These are phyloP conservation scores for Beauveria pseudobassiana DNA, from an alignment of 2,329 filamentous ascomycete species.

Conservation along the genomic window DNA sequence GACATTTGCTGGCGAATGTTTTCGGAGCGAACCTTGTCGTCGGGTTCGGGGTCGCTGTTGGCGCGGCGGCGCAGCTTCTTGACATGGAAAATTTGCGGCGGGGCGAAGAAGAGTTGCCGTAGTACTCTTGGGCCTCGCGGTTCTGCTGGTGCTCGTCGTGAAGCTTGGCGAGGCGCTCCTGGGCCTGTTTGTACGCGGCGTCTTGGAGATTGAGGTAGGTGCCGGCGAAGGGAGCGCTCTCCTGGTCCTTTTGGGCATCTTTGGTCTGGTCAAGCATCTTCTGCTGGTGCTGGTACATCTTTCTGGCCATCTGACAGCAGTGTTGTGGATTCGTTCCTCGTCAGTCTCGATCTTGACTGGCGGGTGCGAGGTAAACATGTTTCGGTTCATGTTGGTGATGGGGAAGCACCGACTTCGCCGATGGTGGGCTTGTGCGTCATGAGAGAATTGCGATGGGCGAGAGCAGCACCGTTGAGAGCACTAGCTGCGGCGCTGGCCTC, in stretches of 20 bases:
- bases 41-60: constrained; percentile 51
- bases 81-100: constrained; percentile 39
- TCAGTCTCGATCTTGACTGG: constrained; percentile 65
- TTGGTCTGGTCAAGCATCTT: constrained; percentile 47
- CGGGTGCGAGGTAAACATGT: constrained; percentile 72
- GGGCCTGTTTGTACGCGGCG: constrained; percentile 76
- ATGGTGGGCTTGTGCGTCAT: constrained; percentile 35
- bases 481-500: constrained; percentile 54
- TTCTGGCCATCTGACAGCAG: constrained; percentile 85
- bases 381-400: constrained; percentile 58
- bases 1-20: constrained; percentile 75
- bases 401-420: constrained; percentile 59
- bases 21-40: constrained; percentile 62
- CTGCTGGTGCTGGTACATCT: constrained; percentile 71
- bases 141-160: constrained; percentile 60
- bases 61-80: constrained; percentile 54
- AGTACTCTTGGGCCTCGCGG: constrained; percentile 67
- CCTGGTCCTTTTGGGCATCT: constrained; percentile 28
- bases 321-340: constrained; percentile 72
- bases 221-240: constrained; percentile 38
- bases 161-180: constrained; percentile 74
- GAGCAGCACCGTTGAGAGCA: constrained; percentile 65
- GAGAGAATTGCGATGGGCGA: constrained; percentile 50
- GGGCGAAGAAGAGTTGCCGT: constrained; percentile 46
- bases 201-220: constrained; percentile 66